A percentile compares a stretch with the other conserved stretches of the same genome.
phyloP scores from a whole-genome alignment of 116 monocot species.

The Thalassia testudinum region DNA sequence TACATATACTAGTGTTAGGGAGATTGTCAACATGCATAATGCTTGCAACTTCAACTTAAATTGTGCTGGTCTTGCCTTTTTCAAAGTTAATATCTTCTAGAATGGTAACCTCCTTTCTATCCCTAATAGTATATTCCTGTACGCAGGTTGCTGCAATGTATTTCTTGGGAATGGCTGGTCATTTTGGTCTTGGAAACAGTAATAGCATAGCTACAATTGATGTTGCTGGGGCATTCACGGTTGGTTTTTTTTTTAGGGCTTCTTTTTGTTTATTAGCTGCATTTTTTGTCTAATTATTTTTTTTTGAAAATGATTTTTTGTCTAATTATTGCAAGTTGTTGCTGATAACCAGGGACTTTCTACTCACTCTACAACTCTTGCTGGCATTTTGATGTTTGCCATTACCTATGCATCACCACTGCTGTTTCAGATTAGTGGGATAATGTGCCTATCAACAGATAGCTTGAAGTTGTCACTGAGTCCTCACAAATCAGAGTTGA shows the following conservation, averaged over 20 bases:
- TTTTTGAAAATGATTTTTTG: too few species aligned
- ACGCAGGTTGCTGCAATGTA: conserved; percentile 63
- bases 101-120: too few species aligned
- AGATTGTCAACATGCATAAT: too few species aligned
- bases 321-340: too few species aligned
- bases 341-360: conserved; percentile 57
- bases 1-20: too few species aligned
- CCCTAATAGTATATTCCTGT: not conserved
- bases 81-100: too few species aligned
- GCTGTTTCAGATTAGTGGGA: conserved; percentile 36
- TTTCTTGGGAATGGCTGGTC: conserved; percentile 79
- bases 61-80: too few species aligned
- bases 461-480: conserved; percentile 7
- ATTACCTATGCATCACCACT: conserved; percentile 76
- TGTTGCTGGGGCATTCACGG: conserved; percentile 95
- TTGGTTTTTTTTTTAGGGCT: conserved; percentile 18
- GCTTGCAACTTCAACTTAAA: too few species aligned
- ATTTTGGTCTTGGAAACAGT: conserved; percentile 89
- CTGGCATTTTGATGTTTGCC: conserved; percentile 76
- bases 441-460: conserved; percentile 35
- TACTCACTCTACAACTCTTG: conserved; percentile 59
- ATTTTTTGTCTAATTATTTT: not conserved
- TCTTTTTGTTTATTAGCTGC: not conserved
- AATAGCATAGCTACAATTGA: conserved; percentile 89
- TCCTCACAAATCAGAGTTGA: conserved; percentile 12